These are phyloP conservation scores for Choiromyces venosus DNA, from an alignment of 495 filamentous ascomycete genomes.

Conservation along the genomic window DNA sequence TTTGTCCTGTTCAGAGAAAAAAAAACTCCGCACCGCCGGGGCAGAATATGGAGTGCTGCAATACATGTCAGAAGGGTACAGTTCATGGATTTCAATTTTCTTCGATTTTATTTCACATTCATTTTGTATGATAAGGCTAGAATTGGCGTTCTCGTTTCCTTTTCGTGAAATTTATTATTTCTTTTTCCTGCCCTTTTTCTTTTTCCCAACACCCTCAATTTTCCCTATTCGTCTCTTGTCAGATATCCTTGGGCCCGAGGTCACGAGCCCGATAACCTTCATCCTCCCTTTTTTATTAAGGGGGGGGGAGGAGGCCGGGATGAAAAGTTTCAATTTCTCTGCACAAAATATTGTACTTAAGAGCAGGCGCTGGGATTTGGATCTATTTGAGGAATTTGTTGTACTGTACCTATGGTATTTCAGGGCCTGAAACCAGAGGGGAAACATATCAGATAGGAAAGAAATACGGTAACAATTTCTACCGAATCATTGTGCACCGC, in stretches of 20 bases:
- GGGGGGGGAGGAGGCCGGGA: slow-evolving; percentile 6
- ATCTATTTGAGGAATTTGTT: slow-evolving; percentile 17
- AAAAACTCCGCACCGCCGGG: slow-evolving; percentile 9
- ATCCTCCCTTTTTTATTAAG: slow-evolving; percentile 18
- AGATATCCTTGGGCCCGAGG: slow-evolving; percentile 1
- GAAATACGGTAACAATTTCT: neutral
- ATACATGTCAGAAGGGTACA: slow-evolving; percentile 14
- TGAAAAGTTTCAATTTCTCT: slow-evolving; percentile 23
- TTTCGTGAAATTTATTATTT: slow-evolving; percentile 20
- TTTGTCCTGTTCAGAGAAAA: slow-evolving; percentile 21
- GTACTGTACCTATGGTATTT: slow-evolving; percentile 6
- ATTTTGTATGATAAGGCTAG: slow-evolving; percentile 38
- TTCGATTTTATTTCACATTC: slow-evolving; percentile 21
- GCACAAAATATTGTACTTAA: slow-evolving; percentile 32
- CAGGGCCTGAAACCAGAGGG: neutral
- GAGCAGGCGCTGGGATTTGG: slow-evolving; percentile 20
- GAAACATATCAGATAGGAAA: neutral
- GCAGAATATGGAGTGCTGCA: slow-evolving; percentile 21
- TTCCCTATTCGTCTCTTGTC: neutral
- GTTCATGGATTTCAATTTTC: slow-evolving; percentile 34
- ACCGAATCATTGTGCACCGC: neutral
- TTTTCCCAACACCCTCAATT: slow-evolving; percentile 22
- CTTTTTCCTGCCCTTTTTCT: slow-evolving; percentile 23
- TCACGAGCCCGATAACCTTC: slow-evolving; percentile 3
- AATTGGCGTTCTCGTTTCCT: slow-evolving; percentile 36